Evolutionary conservation across 495 filamentous ascomycete genomes (phyloP), one percentile per base, ranked within the genome.

Genomic region (Letharia columbiana): DNA sequence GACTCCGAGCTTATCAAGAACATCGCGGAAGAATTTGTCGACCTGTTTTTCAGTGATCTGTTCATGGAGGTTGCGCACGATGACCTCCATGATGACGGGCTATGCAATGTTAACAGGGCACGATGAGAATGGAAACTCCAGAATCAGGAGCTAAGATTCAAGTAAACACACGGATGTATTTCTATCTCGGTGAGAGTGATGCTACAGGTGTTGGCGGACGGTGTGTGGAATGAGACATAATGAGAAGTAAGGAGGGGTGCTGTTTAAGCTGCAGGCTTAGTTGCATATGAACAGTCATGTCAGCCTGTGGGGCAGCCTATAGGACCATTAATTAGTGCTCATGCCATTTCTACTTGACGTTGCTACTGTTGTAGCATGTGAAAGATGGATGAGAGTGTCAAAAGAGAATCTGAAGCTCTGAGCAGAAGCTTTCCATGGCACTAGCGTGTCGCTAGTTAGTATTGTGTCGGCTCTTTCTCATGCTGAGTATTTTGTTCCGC

Each of bases 81-180:
- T 73, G n/a, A 80, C 71, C 61, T 82, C 79, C 80, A 82, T 79
- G 18, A 31, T 66, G 35, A 45, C 15, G 18, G 44, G 13, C 31
- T 28, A 28, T 28, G 23, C 23, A 28, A 28, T 28, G 23, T 28
- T 28, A 28, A 28, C 23, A 28, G 12, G 10, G 8, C 23, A 42
- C 11, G 54, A 64, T 37, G 1, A 12, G 20, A 65, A 11, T 17
- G 9, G 7, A 45, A 4, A 11, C 20, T 44, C 1, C n/a, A 33
- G 23, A 18, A 49, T 15, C 20, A 3, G 28, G 47, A 33, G 39
- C 13, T 50, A 20, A 1, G 4, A 31, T 12, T 52, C 9, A 31
- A 33, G 12, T 17, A 8, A 5, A 54, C 44, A 20, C 23, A 35
- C 18, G 13, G 4, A 5, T 31, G 2, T 54, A 7, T 54, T 28